phyloP scores from a whole-genome alignment of 208 protist species.

The Leishmania mexicana region DNA sequence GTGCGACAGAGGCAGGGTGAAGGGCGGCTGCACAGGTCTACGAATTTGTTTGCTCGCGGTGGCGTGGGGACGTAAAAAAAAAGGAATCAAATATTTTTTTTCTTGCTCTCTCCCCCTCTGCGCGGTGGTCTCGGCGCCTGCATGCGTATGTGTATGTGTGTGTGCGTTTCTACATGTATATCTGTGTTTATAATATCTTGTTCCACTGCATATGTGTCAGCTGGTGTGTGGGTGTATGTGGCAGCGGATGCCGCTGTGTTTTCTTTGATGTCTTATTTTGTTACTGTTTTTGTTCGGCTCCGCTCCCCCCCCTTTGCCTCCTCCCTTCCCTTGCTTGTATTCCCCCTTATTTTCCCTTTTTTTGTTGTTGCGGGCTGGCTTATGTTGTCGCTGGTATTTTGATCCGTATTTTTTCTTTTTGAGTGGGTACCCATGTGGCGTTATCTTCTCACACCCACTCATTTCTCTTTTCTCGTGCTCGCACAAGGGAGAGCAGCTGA shows the following conservation, averaged over 20 bases:
- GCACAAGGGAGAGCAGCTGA: neutral
- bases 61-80: neutral
- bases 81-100: neutral
- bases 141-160: neutral
- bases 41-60: too few species aligned
- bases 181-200: neutral
- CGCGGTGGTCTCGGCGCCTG: neutral
- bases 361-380: neutral
- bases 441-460: neutral
- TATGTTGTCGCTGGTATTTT: neutral
- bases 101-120: too few species aligned
- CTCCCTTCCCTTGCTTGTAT: neutral
- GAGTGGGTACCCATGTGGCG: neutral
- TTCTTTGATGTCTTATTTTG: neutral
- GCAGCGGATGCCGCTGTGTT: neutral
- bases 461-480: neutral
- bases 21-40: too few species aligned
- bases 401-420: neutral
- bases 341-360: neutral
- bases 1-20: too few species aligned
- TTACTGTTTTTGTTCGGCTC: too few species aligned
- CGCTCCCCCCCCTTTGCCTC: too few species aligned
- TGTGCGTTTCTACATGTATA: neutral
- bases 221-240: neutral
- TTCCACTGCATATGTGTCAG: neutral